Percentiles rank a stretch among this genome's conserved stretches.
Evolutionary conservation across 2,329 filamentous ascomycete species (phyloP).

Genomic region (Xylariaceae sp.): DNA sequence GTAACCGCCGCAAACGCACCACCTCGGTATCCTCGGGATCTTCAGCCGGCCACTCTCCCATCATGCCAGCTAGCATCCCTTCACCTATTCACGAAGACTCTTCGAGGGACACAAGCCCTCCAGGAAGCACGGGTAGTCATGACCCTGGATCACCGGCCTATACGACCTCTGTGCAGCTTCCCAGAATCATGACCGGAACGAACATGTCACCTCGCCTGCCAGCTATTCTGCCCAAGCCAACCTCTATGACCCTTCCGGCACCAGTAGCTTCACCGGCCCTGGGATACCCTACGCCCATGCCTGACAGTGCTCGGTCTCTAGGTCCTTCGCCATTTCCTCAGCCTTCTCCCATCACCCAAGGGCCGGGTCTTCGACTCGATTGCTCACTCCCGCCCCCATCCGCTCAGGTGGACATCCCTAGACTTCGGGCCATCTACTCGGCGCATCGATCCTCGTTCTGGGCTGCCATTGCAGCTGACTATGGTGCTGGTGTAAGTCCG

Average conservation of each 20-base stretch:
- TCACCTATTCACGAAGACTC: constrained; percentile 48
- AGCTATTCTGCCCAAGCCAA: constrained; percentile 64
- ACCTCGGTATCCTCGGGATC: constrained; percentile 65
- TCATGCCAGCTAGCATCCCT: constrained; percentile 41
- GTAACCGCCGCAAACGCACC: constrained; percentile 73
- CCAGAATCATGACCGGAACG: constrained; percentile 45
- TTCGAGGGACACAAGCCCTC: constrained; percentile 46
- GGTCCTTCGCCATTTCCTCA: constrained; percentile 40
- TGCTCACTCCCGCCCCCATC: constrained; percentile 43
- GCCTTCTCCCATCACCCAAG: constrained; percentile 26
- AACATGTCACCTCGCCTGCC: constrained; percentile 47
- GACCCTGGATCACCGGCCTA: constrained; percentile 39
- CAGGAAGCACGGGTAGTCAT: constrained; percentile 41
- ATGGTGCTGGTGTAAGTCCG: constrained; percentile 60
- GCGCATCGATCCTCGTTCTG: constrained; percentile 69
- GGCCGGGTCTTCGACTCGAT: constrained; percentile 54
- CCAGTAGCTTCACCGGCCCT: constrained; percentile 31
- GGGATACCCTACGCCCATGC: constrained; percentile 36
- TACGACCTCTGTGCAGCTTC: constrained; percentile 44
- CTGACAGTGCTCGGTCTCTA: constrained; percentile 36
- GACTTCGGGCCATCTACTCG: constrained; percentile 67
- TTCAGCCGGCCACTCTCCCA: constrained; percentile 50
- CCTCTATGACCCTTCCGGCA: constrained; percentile 42
- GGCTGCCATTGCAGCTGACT: constrained; percentile 67
- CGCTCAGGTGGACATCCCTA: constrained; percentile 54